These are phyloP conservation scores for Cercis canadensis DNA, from an alignment of 306 rosid species.

Conservation along the genomic window DNA sequence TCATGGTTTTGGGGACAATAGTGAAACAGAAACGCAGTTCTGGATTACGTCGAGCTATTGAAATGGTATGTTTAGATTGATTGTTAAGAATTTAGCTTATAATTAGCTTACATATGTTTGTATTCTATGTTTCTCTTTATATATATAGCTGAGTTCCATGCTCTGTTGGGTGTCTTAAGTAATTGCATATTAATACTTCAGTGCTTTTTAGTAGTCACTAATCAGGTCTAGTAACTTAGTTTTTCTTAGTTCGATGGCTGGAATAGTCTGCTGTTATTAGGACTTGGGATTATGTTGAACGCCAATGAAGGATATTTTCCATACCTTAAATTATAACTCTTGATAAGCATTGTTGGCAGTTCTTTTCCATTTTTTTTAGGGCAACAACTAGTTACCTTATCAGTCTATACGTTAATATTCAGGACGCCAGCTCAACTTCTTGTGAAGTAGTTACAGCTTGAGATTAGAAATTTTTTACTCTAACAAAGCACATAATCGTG, in stretches of 20 bases:
- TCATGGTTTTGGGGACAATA: constrained; percentile 29
- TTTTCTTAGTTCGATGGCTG: not conserved
- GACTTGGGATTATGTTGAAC: not conserved
- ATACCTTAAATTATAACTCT: not conserved
- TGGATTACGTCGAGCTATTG: constrained; percentile 46
- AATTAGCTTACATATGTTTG: not conserved
- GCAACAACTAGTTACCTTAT: not conserved
- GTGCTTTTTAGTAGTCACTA: not conserved
- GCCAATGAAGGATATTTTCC: not conserved
- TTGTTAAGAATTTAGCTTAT: not conserved
- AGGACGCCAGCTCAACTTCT: constrained; percentile 1
- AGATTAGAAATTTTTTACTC: not conserved
- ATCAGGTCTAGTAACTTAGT: constrained; percentile 3
- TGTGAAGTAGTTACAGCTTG: not conserved
- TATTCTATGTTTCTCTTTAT: not conserved
- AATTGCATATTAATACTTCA: not conserved
- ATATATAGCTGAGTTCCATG: constrained; percentile 2
- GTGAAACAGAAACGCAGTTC: constrained; percentile 46
- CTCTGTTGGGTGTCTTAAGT: not conserved
- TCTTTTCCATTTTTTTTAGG: not conserved
- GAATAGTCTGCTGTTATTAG: not conserved
- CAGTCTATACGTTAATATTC: not conserved
- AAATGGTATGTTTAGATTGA: constrained; percentile 55
- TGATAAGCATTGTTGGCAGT: not conserved
- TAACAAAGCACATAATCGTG: not conserved